Conservation (phyloP, 2,329 filamentous ascomycete genomes). For the Aspergillus melleus region DNA sequence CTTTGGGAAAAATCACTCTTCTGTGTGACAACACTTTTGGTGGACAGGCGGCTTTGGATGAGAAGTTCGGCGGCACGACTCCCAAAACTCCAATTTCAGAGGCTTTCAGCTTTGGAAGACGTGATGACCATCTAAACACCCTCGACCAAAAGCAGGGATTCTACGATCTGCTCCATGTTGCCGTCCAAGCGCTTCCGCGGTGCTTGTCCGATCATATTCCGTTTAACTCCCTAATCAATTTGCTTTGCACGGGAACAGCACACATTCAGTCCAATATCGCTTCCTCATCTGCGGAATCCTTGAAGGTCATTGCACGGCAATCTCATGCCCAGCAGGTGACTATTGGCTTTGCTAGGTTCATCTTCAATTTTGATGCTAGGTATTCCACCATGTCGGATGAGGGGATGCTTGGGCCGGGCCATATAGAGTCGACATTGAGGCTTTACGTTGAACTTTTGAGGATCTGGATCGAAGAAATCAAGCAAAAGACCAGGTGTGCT, state of each 20-base stretch:
- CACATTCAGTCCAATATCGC: slow-evolving; percentile 94
- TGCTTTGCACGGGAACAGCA: slow-evolving; percentile 93
- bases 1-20: slow-evolving; percentile 91
- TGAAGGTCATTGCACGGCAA: slow-evolving; percentile 93
- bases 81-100: slow-evolving; percentile 95
- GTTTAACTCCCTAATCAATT: slow-evolving; percentile 89
- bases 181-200: slow-evolving; percentile 91
- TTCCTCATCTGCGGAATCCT: slow-evolving; percentile 82
- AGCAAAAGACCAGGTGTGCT: slow-evolving; percentile 76
- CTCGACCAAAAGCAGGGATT: slow-evolving; percentile 89
- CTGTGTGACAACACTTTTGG: slow-evolving; percentile 97
- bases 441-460: slow-evolving; percentile 91
- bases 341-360: slow-evolving; percentile 94
- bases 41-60: slow-evolving; percentile 89
- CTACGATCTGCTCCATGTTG: slow-evolving; percentile 92
- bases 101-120: slow-evolving; percentile 84
- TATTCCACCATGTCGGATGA: slow-evolving; percentile 98
- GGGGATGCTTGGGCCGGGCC: slow-evolving; percentile 87
- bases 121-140: slow-evolving; percentile 72
- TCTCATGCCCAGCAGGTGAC: slow-evolving; percentile 93
- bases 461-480: slow-evolving; percentile 98
- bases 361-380: slow-evolving; percentile 96
- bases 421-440: slow-evolving; percentile 90
- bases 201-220: slow-evolving; percentile 88
- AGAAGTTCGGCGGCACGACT: slow-evolving; percentile 83